Base-by-base conservation (phyloP, 73 alveolate species). In the Effrenium voratum region DNA sequence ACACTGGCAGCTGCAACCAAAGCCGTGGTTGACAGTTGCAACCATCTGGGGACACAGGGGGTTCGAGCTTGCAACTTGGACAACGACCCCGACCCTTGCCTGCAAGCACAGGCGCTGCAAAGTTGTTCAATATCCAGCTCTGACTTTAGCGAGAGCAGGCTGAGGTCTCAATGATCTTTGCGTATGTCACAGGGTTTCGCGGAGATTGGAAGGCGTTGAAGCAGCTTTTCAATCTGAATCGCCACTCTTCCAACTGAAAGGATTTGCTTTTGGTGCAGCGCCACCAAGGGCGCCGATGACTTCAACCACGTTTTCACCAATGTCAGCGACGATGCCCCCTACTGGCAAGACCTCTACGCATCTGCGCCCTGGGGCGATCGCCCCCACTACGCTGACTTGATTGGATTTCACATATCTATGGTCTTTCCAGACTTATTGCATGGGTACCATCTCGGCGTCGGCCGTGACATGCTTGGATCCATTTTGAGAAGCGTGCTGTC, bases 191-290 rank as follows among this genome's bases (percentile, higher is more conserved):
- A 38, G 96, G 87, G 10, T 66, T 66, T n/a, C 85, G 96, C 0
- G 96, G 96, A 0, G 96, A 90, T 19, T 90, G 96, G 96, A 90
- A 90, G 46, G 96, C 96, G 16, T 24, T 90, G 10, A 43, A 30
- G 6, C 50, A 16, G 57, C 22, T 45, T 5, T 68, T 90, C 76
- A 46, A 46, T 26, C 26, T 90, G 75, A 30, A 2, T 6, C 13
- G 96, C 19, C 15, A 68, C 16, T 73, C 75, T 26, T 40, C 43
- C 73, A 16, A 15, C 32, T 50, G 68, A 34, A 34, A 68, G 75
- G 96, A 41, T 90, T 2, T 68, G 96, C 86, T 90, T 68, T 73
- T 26, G 43, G 12, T 90, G 96, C 43, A n/a, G 2, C 2, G 95
- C 95, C 0, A 43, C 84, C 2, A 87, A 87, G 41, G 86, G 96